Conservation (phyloP, 1,284 basidiomycete genomes). For the Ceratobasidium papillatum region DNA sequence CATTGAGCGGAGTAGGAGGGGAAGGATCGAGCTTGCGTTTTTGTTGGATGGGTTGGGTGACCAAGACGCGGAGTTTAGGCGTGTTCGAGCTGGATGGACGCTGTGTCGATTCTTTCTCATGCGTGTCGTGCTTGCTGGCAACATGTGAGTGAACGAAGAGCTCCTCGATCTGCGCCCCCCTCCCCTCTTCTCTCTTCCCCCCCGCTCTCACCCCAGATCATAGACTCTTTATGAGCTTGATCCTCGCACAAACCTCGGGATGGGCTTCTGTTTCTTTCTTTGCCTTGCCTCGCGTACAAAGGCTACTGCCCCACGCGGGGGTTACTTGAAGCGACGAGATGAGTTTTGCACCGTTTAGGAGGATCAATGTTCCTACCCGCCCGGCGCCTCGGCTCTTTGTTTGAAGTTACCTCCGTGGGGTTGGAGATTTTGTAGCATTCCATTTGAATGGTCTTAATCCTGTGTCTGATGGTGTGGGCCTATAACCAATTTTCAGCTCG, state of each 20-base stretch:
- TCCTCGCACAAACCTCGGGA: slow-evolving; percentile 23
- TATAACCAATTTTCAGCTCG: not conserved
- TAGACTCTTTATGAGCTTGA: not conserved
- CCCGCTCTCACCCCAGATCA: slow-evolving; percentile 21
- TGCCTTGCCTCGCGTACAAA: not conserved
- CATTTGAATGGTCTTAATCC: not conserved
- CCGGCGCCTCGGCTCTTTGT: slow-evolving; percentile 17
- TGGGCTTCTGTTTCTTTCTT: not conserved
- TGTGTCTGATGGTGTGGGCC: not conserved
- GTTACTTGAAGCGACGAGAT: slow-evolving; percentile 5
- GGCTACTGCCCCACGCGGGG: slow-evolving; percentile 1
- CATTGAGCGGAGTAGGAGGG: slow-evolving; percentile 1
- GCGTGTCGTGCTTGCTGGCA: slow-evolving; percentile 11
- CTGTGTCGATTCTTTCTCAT: slow-evolving; percentile 1
- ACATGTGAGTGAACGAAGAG: not conserved
- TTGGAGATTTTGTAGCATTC: not conserved
- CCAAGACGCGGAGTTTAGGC: slow-evolving; percentile 14
- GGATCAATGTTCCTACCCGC: not conserved
- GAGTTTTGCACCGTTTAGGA: not conserved
- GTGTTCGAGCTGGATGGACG: not conserved
- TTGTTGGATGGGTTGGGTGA: not conserved
- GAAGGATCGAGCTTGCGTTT: not conserved
- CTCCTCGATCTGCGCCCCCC: not conserved
- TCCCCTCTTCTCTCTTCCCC: not conserved
- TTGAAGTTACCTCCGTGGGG: slow-evolving; percentile 27